phyloP scores from a whole-genome alignment of 2,329 filamentous ascomycete genomes.

The Herpotrichia juniperi region DNA sequence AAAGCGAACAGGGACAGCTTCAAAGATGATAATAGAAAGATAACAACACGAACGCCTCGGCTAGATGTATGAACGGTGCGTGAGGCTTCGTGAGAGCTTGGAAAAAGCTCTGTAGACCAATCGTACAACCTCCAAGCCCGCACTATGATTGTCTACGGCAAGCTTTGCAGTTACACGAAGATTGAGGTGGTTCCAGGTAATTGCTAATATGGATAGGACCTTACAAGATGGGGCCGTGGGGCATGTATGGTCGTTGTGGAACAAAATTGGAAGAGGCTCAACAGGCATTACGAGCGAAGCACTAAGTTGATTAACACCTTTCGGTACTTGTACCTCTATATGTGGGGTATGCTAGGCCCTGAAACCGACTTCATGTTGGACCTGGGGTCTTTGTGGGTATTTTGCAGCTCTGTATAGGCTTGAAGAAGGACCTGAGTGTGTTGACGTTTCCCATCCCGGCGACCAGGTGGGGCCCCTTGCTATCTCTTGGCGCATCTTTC shows the following conservation, averaged over 20 bases:
- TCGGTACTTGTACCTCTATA: neutral
- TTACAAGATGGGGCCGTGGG: constrained; percentile 15
- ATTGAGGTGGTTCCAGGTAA: constrained; percentile 7
- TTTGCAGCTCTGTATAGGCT: constrained; percentile 1
- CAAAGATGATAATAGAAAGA: constrained; percentile 16
- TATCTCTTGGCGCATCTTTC: constrained; percentile 7
- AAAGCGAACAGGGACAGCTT: neutral
- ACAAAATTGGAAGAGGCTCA: neutral
- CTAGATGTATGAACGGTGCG: constrained; percentile 13
- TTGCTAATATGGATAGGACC: constrained; percentile 12
- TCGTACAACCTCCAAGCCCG: constrained; percentile 15
- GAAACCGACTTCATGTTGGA: neutral
- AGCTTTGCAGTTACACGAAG: constrained; percentile 3
- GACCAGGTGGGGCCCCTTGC: constrained; percentile 22
- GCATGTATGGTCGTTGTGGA: constrained; percentile 2
- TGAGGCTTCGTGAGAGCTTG: constrained; percentile 15
- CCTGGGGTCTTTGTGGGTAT: neutral
- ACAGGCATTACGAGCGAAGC: neutral
- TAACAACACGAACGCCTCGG: constrained; percentile 13
- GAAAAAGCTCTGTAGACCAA: constrained; percentile 10
- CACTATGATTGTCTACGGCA: constrained; percentile 4
- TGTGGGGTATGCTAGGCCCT: neutral
- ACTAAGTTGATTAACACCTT: neutral
- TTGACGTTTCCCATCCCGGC: constrained; percentile 5
- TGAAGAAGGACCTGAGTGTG: constrained; percentile 5